Conservation (phyloP, 164 flowering plant species). For the Vitis rupestris region DNA sequence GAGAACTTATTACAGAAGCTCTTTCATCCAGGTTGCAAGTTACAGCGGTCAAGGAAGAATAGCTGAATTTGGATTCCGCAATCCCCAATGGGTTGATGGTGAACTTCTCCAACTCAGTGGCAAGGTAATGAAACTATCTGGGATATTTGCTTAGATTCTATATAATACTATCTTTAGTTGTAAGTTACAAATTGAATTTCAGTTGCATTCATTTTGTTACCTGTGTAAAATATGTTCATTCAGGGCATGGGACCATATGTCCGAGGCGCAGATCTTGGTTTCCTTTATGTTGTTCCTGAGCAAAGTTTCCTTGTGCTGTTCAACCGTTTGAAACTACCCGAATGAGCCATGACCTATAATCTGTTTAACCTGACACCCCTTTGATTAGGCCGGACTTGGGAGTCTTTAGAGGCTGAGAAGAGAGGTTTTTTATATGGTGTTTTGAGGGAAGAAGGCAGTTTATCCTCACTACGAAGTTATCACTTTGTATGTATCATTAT, state of each 20-base stretch:
- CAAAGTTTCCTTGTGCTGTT: conserved; percentile 91
- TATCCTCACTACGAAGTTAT: background rate
- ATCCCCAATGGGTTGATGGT: conserved; percentile 92
- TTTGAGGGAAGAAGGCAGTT: background rate
- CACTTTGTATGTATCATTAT: background rate
- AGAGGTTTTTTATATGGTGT: background rate
- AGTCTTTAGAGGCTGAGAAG: conserved; percentile 5
- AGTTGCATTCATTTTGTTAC: background rate
- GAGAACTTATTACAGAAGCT: conserved; percentile 2
- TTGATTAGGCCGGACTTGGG: background rate
- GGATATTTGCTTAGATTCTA: background rate
- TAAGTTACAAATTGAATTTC: too few relatives aligned
- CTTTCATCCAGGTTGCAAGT: conserved; percentile 65
- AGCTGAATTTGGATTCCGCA: conserved; percentile 79
- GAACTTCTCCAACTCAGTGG: conserved; percentile 92
- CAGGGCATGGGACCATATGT: conserved; percentile 85
- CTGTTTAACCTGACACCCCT: background rate
- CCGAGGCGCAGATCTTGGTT: conserved; percentile 92
- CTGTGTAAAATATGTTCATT: background rate
- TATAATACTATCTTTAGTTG: too few relatives aligned
- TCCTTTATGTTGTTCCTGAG: conserved; percentile 75
- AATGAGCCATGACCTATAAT: conserved; percentile 29
- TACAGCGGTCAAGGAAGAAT: conserved; percentile 94
- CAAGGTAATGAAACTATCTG: conserved; percentile 53
- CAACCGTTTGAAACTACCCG: conserved; percentile 84